Evolutionary conservation across 352 stramenopile species (phyloP), one percentile per base, ranked within the genome.

Genomic region (Globisporangium paddicum): DNA sequence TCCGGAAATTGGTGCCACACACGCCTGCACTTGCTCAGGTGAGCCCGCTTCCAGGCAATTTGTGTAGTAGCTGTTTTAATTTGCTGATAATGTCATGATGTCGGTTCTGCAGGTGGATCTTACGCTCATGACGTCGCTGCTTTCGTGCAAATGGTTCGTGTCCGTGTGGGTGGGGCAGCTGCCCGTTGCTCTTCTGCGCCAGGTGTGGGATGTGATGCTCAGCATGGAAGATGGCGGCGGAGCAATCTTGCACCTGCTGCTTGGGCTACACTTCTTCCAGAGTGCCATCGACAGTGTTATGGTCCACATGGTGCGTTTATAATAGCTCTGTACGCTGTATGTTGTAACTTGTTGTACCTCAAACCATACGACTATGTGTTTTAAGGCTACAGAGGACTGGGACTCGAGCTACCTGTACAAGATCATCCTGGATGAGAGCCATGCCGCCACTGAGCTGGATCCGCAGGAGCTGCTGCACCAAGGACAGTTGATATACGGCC

Each of bases 141-240:
- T 91, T 8, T 79, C 75, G 28, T 89, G 72, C 67, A 91, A 91
- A 64, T 91, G 82, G 82, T 91, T 89, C 37, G 77, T 91, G 5
- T 75, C 77, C 7, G 48, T 91, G 4, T 91, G 79, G 77, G 79
- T 91, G 21, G 77, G 77, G 23, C 73, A 88, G 54, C 54, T 89
- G 6, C 77, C 79, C 7, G 32, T 70, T 8, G 37, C 63, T 10
- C 42, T 87, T 48, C 69, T 91, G 11, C 63, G 71, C 47, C 55
- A 75, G 18, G 66, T 89, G 7, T 91, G 82, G 82, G 66, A 86
- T 40, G 74, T 66, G 1, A 89, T 89, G 79, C 59, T 91, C 0
- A 65, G 61, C 6, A 26, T 32, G 21, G 62, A 81, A 61, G 60
- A 77, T 0, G 64, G 75, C 26, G 75, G 77, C 6, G 75, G 79